Conservation (phyloP, 129 eudicot genomes). For the Logfia minima region DNA sequence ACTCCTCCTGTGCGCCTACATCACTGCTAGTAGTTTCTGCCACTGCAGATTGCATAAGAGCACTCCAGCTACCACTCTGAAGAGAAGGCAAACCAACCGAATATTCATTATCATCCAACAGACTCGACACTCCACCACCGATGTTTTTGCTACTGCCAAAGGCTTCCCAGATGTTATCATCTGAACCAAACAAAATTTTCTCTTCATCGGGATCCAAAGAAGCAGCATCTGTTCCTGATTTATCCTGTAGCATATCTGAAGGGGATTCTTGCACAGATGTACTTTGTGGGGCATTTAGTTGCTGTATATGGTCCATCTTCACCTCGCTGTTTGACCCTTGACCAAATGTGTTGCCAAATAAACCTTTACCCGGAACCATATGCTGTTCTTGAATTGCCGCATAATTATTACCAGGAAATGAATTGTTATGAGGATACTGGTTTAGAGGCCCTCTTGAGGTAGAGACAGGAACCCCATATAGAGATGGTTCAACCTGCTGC, state of each 20-base stretch:
- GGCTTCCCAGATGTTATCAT: conserved; percentile 87
- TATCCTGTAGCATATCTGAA: conserved; percentile 40
- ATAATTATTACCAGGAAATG: conserved; percentile 52
- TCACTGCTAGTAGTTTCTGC: conserved; percentile 77
- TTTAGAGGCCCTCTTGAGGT: conserved; percentile 43
- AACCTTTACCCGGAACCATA: conserved; percentile 43
- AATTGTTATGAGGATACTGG: conserved; percentile 49
- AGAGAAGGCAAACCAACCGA: conserved; percentile 56
- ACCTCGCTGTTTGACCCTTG: conserved; percentile 45
- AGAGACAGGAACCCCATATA: conserved; percentile 80
- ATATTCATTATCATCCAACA: conserved; percentile 49
- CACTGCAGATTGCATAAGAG: conserved; percentile 98
- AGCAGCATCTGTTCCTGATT: conserved; percentile 38
- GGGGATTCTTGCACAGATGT: conserved; percentile 35
- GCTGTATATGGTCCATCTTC: conserved; percentile 45
- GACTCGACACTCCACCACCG: conserved; percentile 41
- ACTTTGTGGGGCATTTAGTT: conserved; percentile 39
- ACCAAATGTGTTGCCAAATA: conserved; percentile 47
- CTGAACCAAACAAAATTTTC: conserved; percentile 83
- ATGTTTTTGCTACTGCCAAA: conserved; percentile 55
- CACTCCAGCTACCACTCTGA: conserved; percentile 98
- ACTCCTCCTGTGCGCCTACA: conserved; percentile 55
- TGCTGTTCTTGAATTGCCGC: conserved; percentile 49
- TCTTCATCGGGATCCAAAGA: conserved; percentile 83
- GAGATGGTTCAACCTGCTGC: conserved; percentile 74